A percentile compares a stretch with the other conserved stretches of the same genome.
Evolutionary conservation across 345 rosid genomes (phyloP).

Genomic region (Streptanthus diversifolius): DNA sequence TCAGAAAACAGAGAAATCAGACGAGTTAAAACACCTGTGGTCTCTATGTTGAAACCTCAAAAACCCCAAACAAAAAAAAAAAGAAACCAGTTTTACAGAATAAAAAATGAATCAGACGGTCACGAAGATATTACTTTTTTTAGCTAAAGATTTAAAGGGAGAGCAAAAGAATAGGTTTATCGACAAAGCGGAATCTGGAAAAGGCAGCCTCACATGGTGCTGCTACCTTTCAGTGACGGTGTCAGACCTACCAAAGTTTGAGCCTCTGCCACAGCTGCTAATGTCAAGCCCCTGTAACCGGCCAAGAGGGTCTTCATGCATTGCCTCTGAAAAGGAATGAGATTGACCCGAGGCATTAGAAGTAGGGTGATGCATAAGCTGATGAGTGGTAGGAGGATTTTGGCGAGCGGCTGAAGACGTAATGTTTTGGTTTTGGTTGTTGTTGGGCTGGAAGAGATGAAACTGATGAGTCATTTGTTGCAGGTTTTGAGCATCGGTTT

Average conservation of each 20-base stretch:
- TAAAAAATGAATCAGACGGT: constrained; percentile 16
- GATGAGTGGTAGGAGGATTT: constrained; percentile 37
- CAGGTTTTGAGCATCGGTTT: constrained; percentile 40
- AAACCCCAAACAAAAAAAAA: neutral
- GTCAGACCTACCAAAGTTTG: constrained; percentile 60
- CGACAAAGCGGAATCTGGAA: constrained; percentile 15
- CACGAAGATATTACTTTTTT: constrained; percentile 19
- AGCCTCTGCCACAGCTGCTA: constrained; percentile 55
- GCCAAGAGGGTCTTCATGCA: constrained; percentile 67
- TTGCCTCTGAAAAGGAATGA: constrained; percentile 50
- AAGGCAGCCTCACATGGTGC: constrained; percentile 43
- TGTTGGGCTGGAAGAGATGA: constrained; percentile 47
- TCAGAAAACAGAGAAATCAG: constrained; percentile 8
- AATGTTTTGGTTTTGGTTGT: constrained; percentile 27
- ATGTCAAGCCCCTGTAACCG: constrained; percentile 84
- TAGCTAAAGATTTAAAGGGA: constrained; percentile 20
- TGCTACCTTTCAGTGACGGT: constrained; percentile 80
- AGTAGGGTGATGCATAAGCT: constrained; percentile 35
- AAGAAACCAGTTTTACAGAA: constrained; percentile 18
- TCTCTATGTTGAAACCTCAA: constrained; percentile 22
- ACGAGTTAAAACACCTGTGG: neutral
- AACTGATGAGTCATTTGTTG: constrained; percentile 58
- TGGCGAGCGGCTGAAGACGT: constrained; percentile 1
- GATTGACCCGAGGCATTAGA: constrained; percentile 34
- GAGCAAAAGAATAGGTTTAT: constrained; percentile 30